A percentile compares a stretch with the other conserved stretches of the same genome.
phyloP scores from a whole-genome alignment of 2,329 filamentous ascomycete genomes.

The Talaromyces verruculosus region DNA sequence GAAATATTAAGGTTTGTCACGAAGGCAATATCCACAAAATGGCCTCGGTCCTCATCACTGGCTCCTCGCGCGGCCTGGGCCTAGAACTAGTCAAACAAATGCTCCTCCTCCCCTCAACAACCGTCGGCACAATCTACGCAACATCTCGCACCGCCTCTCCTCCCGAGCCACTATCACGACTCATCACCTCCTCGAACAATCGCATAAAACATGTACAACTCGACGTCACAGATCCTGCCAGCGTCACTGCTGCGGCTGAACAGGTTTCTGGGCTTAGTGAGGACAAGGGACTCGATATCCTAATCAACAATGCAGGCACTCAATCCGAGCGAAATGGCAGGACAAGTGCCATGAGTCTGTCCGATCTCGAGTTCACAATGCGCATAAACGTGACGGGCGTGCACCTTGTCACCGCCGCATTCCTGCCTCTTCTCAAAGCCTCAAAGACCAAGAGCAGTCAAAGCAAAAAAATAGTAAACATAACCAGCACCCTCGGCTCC shows the following conservation, averaged over 20 bases:
- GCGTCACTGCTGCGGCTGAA: neutral
- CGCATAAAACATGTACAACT: conserved; percentile 8
- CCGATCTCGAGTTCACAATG: conserved; percentile 28
- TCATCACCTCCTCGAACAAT: neutral
- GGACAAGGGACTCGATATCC: conserved; percentile 6
- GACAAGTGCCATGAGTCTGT: neutral
- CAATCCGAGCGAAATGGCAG: neutral
- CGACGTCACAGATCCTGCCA: neutral
- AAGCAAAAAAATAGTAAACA: conserved; percentile 45
- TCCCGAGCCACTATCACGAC: neutral
- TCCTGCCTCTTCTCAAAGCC: conserved; percentile 37
- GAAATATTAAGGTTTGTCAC: no score
- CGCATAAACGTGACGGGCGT: conserved; percentile 42
- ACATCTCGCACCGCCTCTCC: conserved; percentile 1
- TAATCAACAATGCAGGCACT: conserved; percentile 20
- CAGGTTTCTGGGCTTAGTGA: neutral
- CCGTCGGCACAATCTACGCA: conserved; percentile 15
- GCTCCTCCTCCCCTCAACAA: neutral
- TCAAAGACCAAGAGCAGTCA: conserved; percentile 26
- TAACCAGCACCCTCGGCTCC: conserved; percentile 45
- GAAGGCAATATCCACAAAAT: neutral
- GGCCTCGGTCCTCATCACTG: conserved; percentile 18
- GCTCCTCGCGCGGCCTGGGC: conserved; percentile 17
- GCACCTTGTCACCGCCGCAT: conserved; percentile 38
- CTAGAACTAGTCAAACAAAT: conserved; percentile 9